Evolutionary conservation across 495 filamentous ascomycete genomes (phyloP), one percentile per base, ranked within the genome.

Genomic region (Aspergillus baeticus): DNA sequence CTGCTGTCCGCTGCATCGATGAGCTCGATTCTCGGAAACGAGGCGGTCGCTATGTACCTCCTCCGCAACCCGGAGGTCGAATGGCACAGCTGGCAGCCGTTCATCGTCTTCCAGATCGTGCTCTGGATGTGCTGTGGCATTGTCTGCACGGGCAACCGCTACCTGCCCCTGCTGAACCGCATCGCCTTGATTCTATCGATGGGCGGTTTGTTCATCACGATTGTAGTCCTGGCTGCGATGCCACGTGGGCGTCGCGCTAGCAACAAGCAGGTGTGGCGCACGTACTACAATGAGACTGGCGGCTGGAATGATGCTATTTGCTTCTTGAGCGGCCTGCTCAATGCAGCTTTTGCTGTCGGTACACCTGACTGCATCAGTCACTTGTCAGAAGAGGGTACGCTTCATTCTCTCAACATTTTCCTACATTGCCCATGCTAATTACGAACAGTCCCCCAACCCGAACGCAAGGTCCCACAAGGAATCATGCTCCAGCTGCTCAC

Each of bases 341-440:
- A 96, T 62, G 91, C 89, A 13, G 89, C 91, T 6, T 96, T 88
- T 64, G 84, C 88, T 11, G 84, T 96, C 23, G 91, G 91, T 10
- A 91, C 89, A 0, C 89, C 90, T 3, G 89, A 90, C 65, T 77
- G 81, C 36, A 81, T 89, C 15, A 84, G 86, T 7, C 91, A 96
- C 68, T 77, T 96, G 56, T 85, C 90, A 2, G 91, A 96, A 70
- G 91, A 96, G 69, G 75, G 53, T 55, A 55, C 10, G 29, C n/a
- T n/a, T n/a, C 34, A 6, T 0, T 36, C 13, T 11, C 8, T 1
- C 4, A 2, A 3, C 13, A 17, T 47, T n/a, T 26, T 14, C 15
- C 21, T 17, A 31, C 2, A 3, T 2, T 1, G 2, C 26, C 2
- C 13, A 29, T 45, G n/a, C 10, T 20, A 23, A 38, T 5, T 13